phyloP scores from a whole-genome alignment of 176 grass and related monocot species.

The Avena insularis region DNA sequence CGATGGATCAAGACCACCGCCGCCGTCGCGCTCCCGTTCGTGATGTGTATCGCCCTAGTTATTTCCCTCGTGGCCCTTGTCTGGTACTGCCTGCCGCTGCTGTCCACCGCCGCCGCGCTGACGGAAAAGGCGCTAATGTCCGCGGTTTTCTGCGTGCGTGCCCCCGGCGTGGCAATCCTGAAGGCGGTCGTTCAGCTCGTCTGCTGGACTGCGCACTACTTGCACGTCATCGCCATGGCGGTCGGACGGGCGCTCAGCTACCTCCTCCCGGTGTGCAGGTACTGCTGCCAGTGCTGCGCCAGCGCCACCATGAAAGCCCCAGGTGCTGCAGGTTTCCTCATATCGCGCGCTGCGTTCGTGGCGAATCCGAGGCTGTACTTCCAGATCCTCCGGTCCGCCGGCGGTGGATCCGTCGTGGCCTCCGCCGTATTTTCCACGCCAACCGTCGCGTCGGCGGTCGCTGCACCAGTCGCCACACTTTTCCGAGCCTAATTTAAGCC shows the following conservation, averaged over 20 bases:
- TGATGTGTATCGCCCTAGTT: neutral
- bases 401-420: neutral
- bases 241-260: neutral
- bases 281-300: conserved; percentile 5
- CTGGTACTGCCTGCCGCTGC: neutral
- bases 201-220: neutral
- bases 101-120: neutral
- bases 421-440: neutral
- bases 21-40: neutral
- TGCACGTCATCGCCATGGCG: neutral
- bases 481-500: neutral
- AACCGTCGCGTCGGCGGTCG: neutral
- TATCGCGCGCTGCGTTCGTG: conserved; percentile 34
- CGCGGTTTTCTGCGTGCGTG: neutral
- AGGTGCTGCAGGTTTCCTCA: neutral
- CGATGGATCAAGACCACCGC: neutral
- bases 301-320: conserved; percentile 40
- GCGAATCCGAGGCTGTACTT: neutral
- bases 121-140: neutral
- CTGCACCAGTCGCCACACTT: neutral
- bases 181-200: neutral
- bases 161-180: neutral
- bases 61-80: neutral
- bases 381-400: neutral
- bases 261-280: neutral